A percentile compares a stretch with the other conserved stretches of the same genome.
phyloP scores from a whole-genome alignment of 306 rosid species.

The Cucumis hystrix region DNA sequence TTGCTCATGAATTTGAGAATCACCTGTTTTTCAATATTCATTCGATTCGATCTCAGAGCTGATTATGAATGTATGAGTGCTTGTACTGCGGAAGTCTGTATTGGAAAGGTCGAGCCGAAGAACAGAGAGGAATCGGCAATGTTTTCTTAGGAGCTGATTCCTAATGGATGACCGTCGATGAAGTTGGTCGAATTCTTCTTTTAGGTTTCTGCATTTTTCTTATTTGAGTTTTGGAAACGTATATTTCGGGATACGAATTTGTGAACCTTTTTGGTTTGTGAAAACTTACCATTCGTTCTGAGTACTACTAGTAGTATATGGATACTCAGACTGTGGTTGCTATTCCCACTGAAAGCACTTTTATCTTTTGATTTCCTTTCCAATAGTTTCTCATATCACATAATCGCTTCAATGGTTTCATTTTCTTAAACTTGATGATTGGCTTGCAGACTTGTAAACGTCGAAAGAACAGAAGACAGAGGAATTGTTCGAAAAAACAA shows the following conservation, averaged over 20 bases:
- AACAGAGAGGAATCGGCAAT: constrained; percentile 8
- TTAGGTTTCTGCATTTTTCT: constrained; percentile 14
- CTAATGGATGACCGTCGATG: constrained; percentile 71
- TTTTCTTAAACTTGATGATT: neutral
- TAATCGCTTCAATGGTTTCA: neutral
- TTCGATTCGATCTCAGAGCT: constrained; percentile 30
- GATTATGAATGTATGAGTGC: constrained; percentile 55
- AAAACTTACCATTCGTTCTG: neutral
- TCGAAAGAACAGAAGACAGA: constrained; percentile 89
- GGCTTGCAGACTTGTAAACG: constrained; percentile 62
- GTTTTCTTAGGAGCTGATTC: constrained; percentile 52
- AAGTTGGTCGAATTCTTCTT: constrained; percentile 88
- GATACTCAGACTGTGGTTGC: constrained; percentile 47
- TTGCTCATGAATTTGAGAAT: neutral
- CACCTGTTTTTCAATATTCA: neutral
- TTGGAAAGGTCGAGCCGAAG: constrained; percentile 7
- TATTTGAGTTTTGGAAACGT: neutral
- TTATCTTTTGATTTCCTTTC: constrained; percentile 19
- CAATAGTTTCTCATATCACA: neutral
- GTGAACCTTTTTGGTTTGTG: neutral
- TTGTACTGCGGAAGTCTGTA: constrained; percentile 62
- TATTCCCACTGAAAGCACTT: constrained; percentile 51
- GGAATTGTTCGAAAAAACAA: constrained; percentile 58
- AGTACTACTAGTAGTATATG: constrained; percentile 71
- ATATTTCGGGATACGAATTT: neutral